phyloP scores from a whole-genome alignment of 495 filamentous ascomycete species.

The Aspergillus sclerotiicarbonarius region DNA sequence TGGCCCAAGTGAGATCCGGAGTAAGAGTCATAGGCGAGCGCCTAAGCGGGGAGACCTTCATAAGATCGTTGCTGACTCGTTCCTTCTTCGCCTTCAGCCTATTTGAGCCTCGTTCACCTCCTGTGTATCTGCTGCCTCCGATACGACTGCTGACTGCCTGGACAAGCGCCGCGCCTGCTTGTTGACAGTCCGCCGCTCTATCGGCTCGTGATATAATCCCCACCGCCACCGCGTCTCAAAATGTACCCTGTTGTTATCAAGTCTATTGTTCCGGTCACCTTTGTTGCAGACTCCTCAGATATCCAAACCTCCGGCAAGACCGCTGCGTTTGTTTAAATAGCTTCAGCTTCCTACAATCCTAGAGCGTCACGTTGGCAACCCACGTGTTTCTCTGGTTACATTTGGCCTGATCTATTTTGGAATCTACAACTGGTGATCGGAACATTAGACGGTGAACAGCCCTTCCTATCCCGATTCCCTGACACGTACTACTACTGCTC shows the following conservation, averaged over 20 bases:
- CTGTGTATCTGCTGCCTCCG: conserved; percentile 12
- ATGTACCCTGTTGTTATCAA: conserved; percentile 33
- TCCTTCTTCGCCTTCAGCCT: conserved; percentile 19
- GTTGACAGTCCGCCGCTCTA: conserved; percentile 23
- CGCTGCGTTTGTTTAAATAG: conserved; percentile 24
- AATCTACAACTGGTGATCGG: conserved; percentile 28
- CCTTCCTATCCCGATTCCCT: conserved; percentile 2
- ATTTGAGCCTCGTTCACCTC: conserved; percentile 11
- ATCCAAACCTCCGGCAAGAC: conserved; percentile 23
- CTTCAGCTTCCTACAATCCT: conserved; percentile 14
- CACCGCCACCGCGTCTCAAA: conserved; percentile 22
- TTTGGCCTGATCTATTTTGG: conserved; percentile 25
- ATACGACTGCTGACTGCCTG: conserved; percentile 26
- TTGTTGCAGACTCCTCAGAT: conserved; percentile 31
- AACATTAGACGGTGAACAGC: conserved; percentile 20
- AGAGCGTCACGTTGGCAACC: conserved; percentile 17
- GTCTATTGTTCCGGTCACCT: conserved; percentile 31
- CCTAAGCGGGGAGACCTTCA: conserved; percentile 9
- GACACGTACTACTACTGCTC: not conserved
- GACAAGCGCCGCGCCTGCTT: conserved; percentile 29
- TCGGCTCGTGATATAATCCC: conserved; percentile 24
- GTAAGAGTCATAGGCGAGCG: conserved; percentile 24
- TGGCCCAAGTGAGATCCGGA: conserved; percentile 10
- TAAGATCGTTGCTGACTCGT: conserved; percentile 21
- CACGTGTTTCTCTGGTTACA: conserved; percentile 19